phyloP scores from a whole-genome alignment of 345 rosid genomes.

The Trapa incisa region DNA sequence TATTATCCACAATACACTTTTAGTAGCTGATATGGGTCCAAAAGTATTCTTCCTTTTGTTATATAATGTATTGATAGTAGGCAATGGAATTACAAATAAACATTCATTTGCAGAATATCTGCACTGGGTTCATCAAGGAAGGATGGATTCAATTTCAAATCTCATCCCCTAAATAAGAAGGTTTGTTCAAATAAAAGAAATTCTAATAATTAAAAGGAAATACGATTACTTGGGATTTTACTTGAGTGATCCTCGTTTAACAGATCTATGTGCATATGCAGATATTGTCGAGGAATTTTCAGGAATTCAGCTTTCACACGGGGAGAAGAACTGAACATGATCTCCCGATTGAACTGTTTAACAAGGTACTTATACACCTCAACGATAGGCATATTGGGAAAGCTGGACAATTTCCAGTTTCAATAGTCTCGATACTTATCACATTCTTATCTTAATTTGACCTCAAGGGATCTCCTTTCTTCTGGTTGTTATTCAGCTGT shows the following conservation, averaged over 20 bases:
- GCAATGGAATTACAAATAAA: background rate
- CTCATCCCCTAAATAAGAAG: constrained; percentile 64
- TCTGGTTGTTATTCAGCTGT: constrained; percentile 34
- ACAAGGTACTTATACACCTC: constrained; percentile 44
- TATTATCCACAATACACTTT: too few relatives aligned
- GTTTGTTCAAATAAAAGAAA: constrained; percentile 19
- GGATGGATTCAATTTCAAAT: constrained; percentile 40
- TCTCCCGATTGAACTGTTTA: constrained; percentile 71
- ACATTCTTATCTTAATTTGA: too few relatives aligned
- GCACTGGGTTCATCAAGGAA: constrained; percentile 27
- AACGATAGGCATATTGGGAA: too few relatives aligned
- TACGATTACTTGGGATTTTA: constrained; percentile 1
- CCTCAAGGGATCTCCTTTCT: background rate
- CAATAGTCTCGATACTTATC: too few relatives aligned
- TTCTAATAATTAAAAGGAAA: too few relatives aligned
- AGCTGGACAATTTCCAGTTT: too few relatives aligned
- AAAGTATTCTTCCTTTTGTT: background rate
- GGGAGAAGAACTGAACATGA: constrained; percentile 47
- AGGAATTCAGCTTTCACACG: constrained; percentile 65
- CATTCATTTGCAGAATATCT: constrained; percentile 8
- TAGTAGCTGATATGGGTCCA: background rate
- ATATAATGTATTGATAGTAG: background rate
- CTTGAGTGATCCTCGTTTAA: background rate
- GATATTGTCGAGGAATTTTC: constrained; percentile 60
- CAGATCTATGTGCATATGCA: constrained; percentile 16